Percentiles rank a stretch among this genome's conserved stretches.
These are phyloP conservation scores for Tetrastigma voinierianum DNA, from an alignment of 164 flowering plant genomes.

Conservation along the genomic window DNA sequence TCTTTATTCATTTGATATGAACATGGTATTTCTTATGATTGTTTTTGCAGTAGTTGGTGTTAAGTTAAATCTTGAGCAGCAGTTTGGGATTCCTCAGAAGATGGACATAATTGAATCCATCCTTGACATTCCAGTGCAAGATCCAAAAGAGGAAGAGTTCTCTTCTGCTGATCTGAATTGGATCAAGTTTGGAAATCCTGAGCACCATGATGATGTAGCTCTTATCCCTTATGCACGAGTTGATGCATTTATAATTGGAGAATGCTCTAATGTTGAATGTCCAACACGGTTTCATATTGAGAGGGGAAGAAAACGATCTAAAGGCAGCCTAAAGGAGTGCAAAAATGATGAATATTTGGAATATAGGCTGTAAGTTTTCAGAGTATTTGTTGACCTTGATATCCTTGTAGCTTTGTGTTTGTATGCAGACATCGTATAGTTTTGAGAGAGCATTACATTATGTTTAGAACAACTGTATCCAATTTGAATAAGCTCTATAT, in stretches of 20 bases:
- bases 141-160: constrained; percentile 82
- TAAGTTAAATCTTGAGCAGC: neutral
- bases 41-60: too few relatives aligned
- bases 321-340: constrained; percentile 74
- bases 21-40: too few relatives aligned
- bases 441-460: neutral
- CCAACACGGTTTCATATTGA: constrained; percentile 95
- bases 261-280: constrained; percentile 73
- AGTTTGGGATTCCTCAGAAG: neutral
- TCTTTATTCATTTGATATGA: too few relatives aligned
- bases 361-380: constrained; percentile 64
- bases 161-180: constrained; percentile 75
- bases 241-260: constrained; percentile 84
- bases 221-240: constrained; percentile 81
- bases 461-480: neutral
- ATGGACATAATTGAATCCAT: constrained; percentile 72
- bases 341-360: constrained; percentile 86
- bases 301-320: constrained; percentile 70
- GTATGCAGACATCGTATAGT: neutral
- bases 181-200: constrained; percentile 67
- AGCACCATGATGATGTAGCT: constrained; percentile 83
- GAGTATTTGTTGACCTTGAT: neutral
- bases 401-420: neutral
- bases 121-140: constrained; percentile 59
- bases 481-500: neutral